Evolutionary conservation across 495 filamentous ascomycete genomes (phyloP).

Genomic region (Rhypophila decipiens): DNA sequence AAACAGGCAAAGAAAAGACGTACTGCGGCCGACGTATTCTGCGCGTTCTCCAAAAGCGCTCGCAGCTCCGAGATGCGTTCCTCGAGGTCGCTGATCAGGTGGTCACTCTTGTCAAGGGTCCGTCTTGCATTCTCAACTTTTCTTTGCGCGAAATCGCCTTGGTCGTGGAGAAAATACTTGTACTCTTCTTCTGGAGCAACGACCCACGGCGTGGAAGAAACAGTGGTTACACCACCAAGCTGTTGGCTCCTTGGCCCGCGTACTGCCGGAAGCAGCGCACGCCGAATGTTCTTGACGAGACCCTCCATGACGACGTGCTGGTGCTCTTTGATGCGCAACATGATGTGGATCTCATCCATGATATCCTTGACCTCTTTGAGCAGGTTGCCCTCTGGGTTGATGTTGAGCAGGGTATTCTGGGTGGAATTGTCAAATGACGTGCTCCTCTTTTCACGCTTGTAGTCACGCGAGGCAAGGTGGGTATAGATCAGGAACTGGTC

Average conservation of each 20-base stretch:
- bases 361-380: constrained; percentile 66
- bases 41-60: constrained; percentile 17
- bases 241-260: not conserved
- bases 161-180: not conserved
- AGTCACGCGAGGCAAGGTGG: constrained; percentile 19
- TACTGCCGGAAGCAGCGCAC: not conserved
- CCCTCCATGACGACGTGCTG: constrained; percentile 53
- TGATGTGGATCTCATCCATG: constrained; percentile 66
- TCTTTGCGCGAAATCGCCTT: too few species aligned
- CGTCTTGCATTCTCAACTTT: not conserved
- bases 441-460: constrained; percentile 13
- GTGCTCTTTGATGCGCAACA: constrained; percentile 53
- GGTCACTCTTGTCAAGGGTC: constrained; percentile 14
- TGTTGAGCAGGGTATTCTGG: constrained; percentile 55
- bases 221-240: too few species aligned
- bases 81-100: constrained; percentile 13
- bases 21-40: constrained; percentile 17
- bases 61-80: constrained; percentile 19
- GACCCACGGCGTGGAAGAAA: constrained; percentile 6
- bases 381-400: constrained; percentile 60
- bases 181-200: not conserved
- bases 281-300: constrained; percentile 50
- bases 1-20: not conserved
- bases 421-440: constrained; percentile 37
- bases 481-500: constrained; percentile 30